A percentile compares a stretch with the other conserved stretches of the same genome.
Evolutionary conservation across 2,329 filamentous ascomycete species (phyloP).

Genomic region (Hypoxylon sp.): DNA sequence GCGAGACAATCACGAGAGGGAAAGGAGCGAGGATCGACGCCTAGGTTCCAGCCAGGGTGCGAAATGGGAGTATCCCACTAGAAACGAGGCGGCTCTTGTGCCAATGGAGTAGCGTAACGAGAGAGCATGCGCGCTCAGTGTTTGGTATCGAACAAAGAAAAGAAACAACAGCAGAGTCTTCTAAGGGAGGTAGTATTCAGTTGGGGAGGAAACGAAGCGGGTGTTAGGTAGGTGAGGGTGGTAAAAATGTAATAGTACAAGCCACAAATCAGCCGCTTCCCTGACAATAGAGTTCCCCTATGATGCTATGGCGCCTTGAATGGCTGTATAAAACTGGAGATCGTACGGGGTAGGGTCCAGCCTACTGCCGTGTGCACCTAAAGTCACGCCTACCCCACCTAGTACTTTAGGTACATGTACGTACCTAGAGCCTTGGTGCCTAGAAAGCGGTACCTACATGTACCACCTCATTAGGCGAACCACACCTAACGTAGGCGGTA

Average conservation of each 20-base stretch:
- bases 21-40: constrained; percentile 39
- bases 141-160: constrained; percentile 23
- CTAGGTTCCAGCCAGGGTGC: constrained; percentile 41
- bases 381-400: constrained; percentile 25
- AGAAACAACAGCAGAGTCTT: constrained; percentile 17
- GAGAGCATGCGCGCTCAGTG: constrained; percentile 15
- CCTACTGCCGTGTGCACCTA: constrained; percentile 7
- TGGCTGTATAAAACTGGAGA: constrained; percentile 23
- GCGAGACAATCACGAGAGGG: constrained; percentile 20
- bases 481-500: not conserved
- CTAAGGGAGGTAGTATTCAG: constrained; percentile 17
- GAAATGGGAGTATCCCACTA: constrained; percentile 9
- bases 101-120: constrained; percentile 13
- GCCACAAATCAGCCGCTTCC: constrained; percentile 38
- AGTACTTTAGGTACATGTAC: not conserved
- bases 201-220: constrained; percentile 15
- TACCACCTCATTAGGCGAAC: constrained; percentile 9
- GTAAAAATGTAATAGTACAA: constrained; percentile 33
- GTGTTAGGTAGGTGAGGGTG: constrained; percentile 16
- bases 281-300: constrained; percentile 21
- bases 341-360: constrained; percentile 24
- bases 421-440: constrained; percentile 1
- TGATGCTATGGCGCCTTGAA: constrained; percentile 37
- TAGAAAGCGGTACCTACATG: constrained; percentile 5
- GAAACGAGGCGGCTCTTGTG: constrained; percentile 18